phyloP scores from a whole-genome alignment of 208 protist species.

The Acanthamoeba lenticulata region DNA sequence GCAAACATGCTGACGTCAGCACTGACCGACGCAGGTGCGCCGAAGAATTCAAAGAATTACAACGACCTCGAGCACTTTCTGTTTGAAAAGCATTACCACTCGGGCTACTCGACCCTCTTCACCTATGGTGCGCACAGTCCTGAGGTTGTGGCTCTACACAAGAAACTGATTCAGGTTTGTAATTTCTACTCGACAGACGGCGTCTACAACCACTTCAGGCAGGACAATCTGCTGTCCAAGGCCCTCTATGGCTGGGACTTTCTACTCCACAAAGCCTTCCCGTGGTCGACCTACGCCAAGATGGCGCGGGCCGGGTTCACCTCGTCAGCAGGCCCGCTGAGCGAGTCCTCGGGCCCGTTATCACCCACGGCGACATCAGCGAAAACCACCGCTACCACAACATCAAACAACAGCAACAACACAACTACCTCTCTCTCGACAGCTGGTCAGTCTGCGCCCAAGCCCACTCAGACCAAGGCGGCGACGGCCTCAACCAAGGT shows the following conservation, averaged over 20 bases:
- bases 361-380: too few species aligned
- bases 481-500: too few species aligned
- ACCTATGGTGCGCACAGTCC: not conserved
- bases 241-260: not conserved
- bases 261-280: not conserved
- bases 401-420: too few species aligned
- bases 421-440: too few species aligned
- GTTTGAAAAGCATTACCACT: not conserved
- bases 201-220: not conserved
- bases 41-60: not conserved
- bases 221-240: slow-evolving; percentile 50
- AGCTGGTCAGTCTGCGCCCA: too few species aligned
- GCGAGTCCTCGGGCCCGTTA: not conserved
- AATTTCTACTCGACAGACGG: not conserved
- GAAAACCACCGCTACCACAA: too few species aligned
- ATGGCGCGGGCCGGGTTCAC: not conserved
- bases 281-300: not conserved
- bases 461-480: too few species aligned
- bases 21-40: not conserved
- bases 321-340: not conserved
- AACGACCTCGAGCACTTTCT: not conserved
- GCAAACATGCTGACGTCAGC: not conserved
- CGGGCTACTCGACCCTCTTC: not conserved
- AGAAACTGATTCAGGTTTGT: not conserved
- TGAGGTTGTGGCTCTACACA: not conserved